Evolutionary conservation across 2,329 filamentous ascomycete species (phyloP).

Genomic region (Dactylonectria macrodidyma): DNA sequence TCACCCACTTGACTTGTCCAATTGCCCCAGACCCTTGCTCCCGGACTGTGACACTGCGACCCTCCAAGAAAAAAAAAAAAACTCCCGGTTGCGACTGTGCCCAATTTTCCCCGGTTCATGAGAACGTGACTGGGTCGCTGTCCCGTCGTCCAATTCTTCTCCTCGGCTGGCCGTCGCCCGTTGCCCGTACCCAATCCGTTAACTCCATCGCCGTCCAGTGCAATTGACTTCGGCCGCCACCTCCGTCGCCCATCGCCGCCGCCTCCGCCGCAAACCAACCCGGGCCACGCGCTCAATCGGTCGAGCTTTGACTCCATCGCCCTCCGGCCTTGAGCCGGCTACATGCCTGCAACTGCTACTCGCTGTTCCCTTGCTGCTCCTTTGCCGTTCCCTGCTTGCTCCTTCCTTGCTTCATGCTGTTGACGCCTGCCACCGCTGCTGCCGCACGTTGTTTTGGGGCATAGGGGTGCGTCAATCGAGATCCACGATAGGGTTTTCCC

Average conservation of each 20-base stretch:
- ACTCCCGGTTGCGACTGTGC: not conserved
- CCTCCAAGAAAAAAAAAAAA: not conserved
- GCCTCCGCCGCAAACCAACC: conserved; percentile 25
- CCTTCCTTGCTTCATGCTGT: not conserved
- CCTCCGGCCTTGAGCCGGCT: conserved; percentile 26
- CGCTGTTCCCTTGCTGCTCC: not conserved
- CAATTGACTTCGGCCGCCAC: conserved; percentile 2
- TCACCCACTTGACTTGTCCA: not conserved
- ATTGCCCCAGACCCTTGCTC: not conserved
- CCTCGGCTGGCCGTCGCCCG: not conserved
- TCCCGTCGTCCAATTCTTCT: conserved; percentile 22
- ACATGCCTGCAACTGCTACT: conserved; percentile 8
- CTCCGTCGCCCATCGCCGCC: not conserved
- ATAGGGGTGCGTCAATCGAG: conserved; percentile 35
- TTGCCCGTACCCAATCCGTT: not conserved
- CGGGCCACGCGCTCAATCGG: conserved; percentile 18
- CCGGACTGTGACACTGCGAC: conserved; percentile 31
- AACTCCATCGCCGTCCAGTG: not conserved
- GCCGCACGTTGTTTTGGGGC: conserved; percentile 15
- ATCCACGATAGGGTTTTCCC: conserved; percentile 35
- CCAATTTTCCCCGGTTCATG: conserved; percentile 29
- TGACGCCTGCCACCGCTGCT: not conserved
- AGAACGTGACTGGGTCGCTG: conserved; percentile 24
- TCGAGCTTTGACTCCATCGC: conserved; percentile 20
- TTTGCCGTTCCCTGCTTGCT: not conserved